Evolutionary conservation across 306 rosid species (phyloP), one percentile per base, ranked within the genome.

Genomic region (Ormosia emarginata): DNA sequence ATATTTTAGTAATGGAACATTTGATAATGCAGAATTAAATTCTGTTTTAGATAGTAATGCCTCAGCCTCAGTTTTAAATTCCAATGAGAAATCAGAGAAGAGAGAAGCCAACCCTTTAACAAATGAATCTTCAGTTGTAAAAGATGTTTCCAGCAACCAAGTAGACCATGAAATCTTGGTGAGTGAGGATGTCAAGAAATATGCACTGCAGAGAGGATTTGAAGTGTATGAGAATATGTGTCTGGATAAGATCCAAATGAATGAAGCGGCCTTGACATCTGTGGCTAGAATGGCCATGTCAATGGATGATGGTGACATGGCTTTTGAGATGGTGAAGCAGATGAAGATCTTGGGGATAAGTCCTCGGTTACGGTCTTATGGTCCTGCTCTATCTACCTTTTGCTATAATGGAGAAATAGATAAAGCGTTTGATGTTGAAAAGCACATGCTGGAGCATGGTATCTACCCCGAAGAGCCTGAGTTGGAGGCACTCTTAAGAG

Each of bases 201-300:
- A 88, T 87, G 97, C 97, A 18, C 79, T 92, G 2, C 53, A 84
- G 53, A 91, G 86, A 59, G 99, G 99, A 68, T 87, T 90, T 66
- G 96, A 95, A 83, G 86, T 93, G 56, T 95, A 89, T 67, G 89
- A 92, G 87, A 87, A 79, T 79, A 95, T 92, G 99, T 47, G 89
- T 57, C 4, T 9, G 50, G 88, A 86, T 78, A 84, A 91, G 68
- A 85, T 92, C 53, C 75, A 82, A 6, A 86, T 93, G 94, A 95
- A 93, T 81, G 99, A 95, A 81, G 97, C 98, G 0, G 91, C 96
- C n/a, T 85, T 95, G 84, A 95, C 99, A 56, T 90, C 99, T 55
- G 89, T 95, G 81, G 99, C 97, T 78, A 86, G 98, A 86, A 93
- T 93, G 97, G 98, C 99, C 62, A 90, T 93, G 98, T 87, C 98